phyloP scores from a whole-genome alignment of 2,329 filamentous ascomycete genomes.

The Ophiostoma himal-ulmi region DNA sequence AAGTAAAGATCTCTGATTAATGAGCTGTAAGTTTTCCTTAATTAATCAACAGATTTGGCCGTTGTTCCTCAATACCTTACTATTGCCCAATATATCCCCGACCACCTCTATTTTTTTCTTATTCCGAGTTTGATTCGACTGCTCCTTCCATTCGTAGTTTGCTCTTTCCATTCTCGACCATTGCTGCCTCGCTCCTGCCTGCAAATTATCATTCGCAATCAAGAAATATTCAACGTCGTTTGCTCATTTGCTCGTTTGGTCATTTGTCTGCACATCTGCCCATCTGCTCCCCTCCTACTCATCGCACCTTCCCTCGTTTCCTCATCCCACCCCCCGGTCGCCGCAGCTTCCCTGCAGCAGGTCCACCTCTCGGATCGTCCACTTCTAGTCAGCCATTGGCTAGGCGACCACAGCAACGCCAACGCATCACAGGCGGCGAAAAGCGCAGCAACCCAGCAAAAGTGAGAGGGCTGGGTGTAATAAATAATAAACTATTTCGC shows the following conservation, averaged over 20 bases:
- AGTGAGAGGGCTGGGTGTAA: constrained; percentile 16
- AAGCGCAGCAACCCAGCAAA: constrained; percentile 20
- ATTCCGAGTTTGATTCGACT: background rate
- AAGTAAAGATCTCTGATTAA: background rate
- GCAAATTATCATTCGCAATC: background rate
- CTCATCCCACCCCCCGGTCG: constrained; percentile 21
- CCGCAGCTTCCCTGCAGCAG: constrained; percentile 26
- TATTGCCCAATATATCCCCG: background rate
- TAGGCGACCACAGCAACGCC: constrained; percentile 27
- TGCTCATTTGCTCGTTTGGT: background rate
- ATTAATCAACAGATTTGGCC: background rate
- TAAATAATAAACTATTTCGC: constrained; percentile 10
- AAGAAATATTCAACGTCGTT: background rate
- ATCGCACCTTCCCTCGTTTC: constrained; percentile 11
- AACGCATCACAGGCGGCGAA: constrained; percentile 27
- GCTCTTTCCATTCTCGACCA: background rate
- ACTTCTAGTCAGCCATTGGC: constrained; percentile 27
- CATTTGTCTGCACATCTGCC: background rate
- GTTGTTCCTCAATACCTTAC: background rate
- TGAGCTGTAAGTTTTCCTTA: background rate
- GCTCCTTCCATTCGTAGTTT: background rate
- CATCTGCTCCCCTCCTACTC: background rate
- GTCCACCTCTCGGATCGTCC: constrained; percentile 24
- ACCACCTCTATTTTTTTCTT: background rate
- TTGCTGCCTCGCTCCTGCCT: constrained; percentile 8